Percentiles rank a stretch among this genome's conserved stretches.
Conservation (phyloP, 1,284 basidiomycete species). For the Dichomitus squalens region DNA sequence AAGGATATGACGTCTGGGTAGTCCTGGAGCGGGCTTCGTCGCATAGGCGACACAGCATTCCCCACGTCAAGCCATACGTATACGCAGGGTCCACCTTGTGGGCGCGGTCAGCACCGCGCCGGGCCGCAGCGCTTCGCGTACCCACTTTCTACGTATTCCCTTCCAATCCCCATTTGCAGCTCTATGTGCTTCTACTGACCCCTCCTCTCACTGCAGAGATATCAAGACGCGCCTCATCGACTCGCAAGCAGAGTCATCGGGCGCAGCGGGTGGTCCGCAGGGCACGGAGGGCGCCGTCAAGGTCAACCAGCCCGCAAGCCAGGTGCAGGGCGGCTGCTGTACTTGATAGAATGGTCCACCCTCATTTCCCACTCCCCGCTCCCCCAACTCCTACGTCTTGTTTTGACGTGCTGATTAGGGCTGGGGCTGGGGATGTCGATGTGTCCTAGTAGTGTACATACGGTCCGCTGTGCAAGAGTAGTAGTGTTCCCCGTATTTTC, state of each 20-base stretch:
- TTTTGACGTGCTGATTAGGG: not conserved
- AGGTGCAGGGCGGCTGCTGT: conserved; percentile 55
- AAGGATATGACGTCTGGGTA: not conserved
- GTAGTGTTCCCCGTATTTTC: not conserved
- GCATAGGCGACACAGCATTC: not conserved
- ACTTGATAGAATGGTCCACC: conserved; percentile 38
- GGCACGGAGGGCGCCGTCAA: conserved; percentile 59
- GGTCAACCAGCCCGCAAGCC: conserved; percentile 60
- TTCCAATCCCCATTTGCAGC: too few species aligned
- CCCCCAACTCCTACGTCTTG: not conserved
- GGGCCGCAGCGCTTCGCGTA: too few species aligned
- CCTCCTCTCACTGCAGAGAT: conserved; percentile 57
- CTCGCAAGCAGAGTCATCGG: conserved; percentile 77
- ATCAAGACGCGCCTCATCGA: conserved; percentile 98
- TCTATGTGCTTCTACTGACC: too few species aligned
- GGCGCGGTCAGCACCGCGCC: not conserved
- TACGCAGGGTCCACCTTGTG: too few species aligned
- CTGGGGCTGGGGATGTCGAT: too few species aligned
- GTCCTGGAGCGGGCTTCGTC: not conserved
- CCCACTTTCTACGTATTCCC: too few species aligned
- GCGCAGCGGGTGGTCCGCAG: conserved; percentile 42
- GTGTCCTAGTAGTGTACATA: conserved; percentile 6
- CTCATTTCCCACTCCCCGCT: not conserved
- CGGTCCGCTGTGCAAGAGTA: conserved; percentile 8
- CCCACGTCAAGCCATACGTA: not conserved